Evolutionary conservation across 495 filamentous ascomycete genomes (phyloP), one percentile per base, ranked within the genome.

Genomic region (Immersiella caudata): DNA sequence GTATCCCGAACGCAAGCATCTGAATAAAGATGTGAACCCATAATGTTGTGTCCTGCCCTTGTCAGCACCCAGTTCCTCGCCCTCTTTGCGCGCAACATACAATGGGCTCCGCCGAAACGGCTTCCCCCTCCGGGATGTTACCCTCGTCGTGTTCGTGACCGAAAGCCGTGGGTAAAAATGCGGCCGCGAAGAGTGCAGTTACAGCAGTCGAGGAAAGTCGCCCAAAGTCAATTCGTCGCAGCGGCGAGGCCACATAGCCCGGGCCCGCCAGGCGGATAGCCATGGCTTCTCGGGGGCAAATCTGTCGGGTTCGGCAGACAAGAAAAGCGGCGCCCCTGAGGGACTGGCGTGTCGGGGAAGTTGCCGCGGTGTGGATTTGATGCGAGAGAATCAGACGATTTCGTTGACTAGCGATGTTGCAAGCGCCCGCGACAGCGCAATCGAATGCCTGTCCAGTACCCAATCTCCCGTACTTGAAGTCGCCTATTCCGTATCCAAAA

Each of bases 1-100:
- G 84, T 57, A 98, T 79, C 62, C 95, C 95, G 84, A 96, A 98
- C 26, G 93, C 84, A 27, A 92, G 70, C 66, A 89, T 89, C 85
- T 97, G 93, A n/a, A 96, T 74, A 64, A 96, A 84, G 71, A 99
- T 97, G 77, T 99, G 95, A 29, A 89, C 81, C 95, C 94, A 99
- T 88, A 99, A 76, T 72, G 86, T 95, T 59, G 87, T 82, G 71
- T 97, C 93, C 90, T 94, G 68, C 14, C 5, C 63, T 64, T 66
- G 25, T 20, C 14, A 65, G 75, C 57, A 71, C 67, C 58, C 63
- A 56, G 33, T 70, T 14, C 22, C 67, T 57, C 65, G 40, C 64
- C 62, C 40, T 5, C 12, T 22, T 50, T 29, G 24, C 6, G n/a
- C 63, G 60, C 64, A 54, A 84, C 90, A 64, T 87, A 94, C 93